Evolutionary conservation across 371 early-diverging fungal species (phyloP), one percentile per base, ranked within the genome.

Genomic region (Coemansia sp.): DNA sequence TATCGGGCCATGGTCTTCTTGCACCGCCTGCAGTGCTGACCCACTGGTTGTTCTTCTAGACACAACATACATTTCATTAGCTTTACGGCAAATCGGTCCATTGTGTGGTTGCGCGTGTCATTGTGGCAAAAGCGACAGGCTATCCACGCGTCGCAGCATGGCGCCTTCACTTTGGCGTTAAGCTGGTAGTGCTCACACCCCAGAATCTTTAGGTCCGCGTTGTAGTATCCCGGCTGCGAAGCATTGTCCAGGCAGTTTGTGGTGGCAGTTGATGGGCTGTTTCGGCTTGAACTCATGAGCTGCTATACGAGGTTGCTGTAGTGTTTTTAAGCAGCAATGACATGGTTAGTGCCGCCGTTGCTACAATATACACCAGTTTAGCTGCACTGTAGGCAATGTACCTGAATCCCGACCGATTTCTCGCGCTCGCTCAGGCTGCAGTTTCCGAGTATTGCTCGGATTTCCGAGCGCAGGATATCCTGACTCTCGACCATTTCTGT

Each of bases 101-200:
- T 91, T 20, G 82, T 77, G 82, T 99, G 99, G 65, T 88, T 88
- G 51, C 86, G 84, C 0, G 68, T 85, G 45, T 94, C 93, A 72
- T 99, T 94, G 74, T 99, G 99, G 77, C 99, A 99, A 68, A 97
- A 91, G 51, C 98, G 86, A 78, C 99, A 99, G 26, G 93, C 79
- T 62, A 85, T 89, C 87, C 93, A 93, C 57, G 82, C 82, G 48
- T 86, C 87, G 78, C 99, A 99, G 70, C 99, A 98, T 53, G 90
- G 87, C 8, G 95, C 93, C 65, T 91, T 87, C 7, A 99, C 66
- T 70, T 93, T 91, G 63, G 87, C 87, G 31, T 88, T 87, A 6
- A 96, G 81, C 68, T 87, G 88, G 79, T 99, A 99, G 78, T 99
- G 99, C 66, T 87, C 85, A 79, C 99, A 99, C 4, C 98, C 99